These are phyloP conservation scores for Spizellomyces punctatus DNA, from an alignment of 192 early-diverging fungal species.

Conservation along the genomic window DNA sequence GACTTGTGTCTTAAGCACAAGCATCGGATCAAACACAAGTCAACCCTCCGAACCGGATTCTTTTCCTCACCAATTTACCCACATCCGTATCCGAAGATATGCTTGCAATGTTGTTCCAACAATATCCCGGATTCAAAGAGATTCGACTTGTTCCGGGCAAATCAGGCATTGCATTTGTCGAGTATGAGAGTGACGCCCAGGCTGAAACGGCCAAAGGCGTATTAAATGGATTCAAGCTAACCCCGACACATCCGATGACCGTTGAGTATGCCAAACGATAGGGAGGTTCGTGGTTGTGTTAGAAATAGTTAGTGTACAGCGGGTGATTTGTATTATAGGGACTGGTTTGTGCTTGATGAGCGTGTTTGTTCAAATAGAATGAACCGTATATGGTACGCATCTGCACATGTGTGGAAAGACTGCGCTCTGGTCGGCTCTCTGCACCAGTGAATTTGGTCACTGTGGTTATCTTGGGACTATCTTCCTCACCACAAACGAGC, in stretches of 20 bases:
- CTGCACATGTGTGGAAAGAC: too few species aligned
- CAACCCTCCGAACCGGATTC: conserved; percentile 16
- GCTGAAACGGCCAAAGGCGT: conserved; percentile 57
- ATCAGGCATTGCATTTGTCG: conserved; percentile 68
- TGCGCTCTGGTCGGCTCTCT: too few species aligned
- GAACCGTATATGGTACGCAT: too few species aligned
- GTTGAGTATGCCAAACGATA: conserved; percentile 52
- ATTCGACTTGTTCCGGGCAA: conserved; percentile 67
- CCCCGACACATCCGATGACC: conserved; percentile 42
- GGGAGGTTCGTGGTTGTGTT: not conserved
- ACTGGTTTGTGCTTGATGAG: too few species aligned
- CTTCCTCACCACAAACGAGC: too few species aligned
- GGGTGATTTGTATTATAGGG: too few species aligned
- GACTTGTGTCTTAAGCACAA: too few species aligned
- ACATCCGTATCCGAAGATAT: conserved; percentile 48
- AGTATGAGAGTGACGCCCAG: conserved; percentile 58
- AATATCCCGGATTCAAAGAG: conserved; percentile 70
- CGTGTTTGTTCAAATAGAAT: too few species aligned
- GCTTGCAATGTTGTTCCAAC: conserved; percentile 56
- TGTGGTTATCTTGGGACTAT: too few species aligned
- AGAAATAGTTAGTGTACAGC: too few species aligned
- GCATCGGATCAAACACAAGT: not conserved
- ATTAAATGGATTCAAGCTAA: conserved; percentile 57
- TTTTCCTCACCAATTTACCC: conserved; percentile 35
- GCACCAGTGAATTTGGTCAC: too few species aligned